phyloP scores from a whole-genome alignment of 305 asterid species.

The Fraxinus xanthoxyloides region DNA sequence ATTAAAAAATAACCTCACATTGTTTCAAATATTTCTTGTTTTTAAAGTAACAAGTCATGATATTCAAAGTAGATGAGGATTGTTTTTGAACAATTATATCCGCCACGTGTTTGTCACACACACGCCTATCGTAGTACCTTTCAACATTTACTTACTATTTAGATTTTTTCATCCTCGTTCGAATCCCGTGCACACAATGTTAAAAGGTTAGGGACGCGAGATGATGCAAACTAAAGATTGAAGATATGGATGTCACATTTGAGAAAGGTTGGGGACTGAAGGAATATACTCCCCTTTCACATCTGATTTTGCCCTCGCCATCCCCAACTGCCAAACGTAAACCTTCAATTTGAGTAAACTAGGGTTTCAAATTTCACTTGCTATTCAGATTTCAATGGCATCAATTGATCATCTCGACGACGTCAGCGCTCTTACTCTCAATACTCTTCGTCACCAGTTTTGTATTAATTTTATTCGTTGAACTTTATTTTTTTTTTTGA shows the following conservation, averaged over 20 bases:
- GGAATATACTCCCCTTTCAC: neutral
- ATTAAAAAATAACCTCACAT: neutral
- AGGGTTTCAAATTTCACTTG: constrained; percentile 40
- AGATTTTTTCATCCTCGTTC: neutral
- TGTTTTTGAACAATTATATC: neutral
- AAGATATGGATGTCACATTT: neutral
- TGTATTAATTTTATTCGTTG: neutral
- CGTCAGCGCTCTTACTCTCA: constrained; percentile 28
- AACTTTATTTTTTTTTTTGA: constrained; percentile 11
- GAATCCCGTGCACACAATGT: neutral
- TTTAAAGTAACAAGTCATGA: too few species aligned
- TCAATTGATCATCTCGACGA: constrained; percentile 58
- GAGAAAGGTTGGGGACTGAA: neutral
- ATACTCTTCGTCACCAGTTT: neutral
- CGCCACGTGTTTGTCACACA: neutral
- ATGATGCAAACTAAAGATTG: neutral
- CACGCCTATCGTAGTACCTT: neutral
- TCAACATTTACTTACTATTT: neutral
- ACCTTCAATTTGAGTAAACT: constrained; percentile 1
- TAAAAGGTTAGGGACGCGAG: neutral
- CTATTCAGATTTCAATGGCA: constrained; percentile 45
- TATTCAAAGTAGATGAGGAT: neutral
- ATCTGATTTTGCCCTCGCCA: neutral
- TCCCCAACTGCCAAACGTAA: neutral
- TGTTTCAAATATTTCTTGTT: too few species aligned